Base-by-base conservation (phyloP, 2,329 filamentous ascomycete genomes). In the Mollisia scopiformis region DNA sequence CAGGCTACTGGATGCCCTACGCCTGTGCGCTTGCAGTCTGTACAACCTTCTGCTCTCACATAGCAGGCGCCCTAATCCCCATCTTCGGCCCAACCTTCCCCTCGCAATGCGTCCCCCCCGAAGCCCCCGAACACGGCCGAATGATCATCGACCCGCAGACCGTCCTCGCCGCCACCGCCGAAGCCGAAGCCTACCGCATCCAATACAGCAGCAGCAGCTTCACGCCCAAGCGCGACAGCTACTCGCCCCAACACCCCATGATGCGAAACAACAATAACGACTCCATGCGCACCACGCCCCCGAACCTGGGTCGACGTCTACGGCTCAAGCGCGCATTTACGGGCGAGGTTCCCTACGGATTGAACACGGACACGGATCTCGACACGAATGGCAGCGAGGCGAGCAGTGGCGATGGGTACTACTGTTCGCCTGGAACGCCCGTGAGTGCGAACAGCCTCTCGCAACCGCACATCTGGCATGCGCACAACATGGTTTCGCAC, bases 1-100 rank as follows among this genome's bases (percentile, higher is more conserved):
- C 62, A 96, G 93, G 95, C 33, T 99, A 98, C 76, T 99, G 95
- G 95, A 92, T 98, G 85, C 94, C 94, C 2, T 98, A 88, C 70
- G 79, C 86, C 39, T 96, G 93, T 67, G 95, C 95, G 50, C 90
- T 85, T 75, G 93, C 92, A 11, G 80, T 99, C 55, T 96, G 93
- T 70, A 85, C 91, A 3, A 97, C 91, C 0, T 98, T 98, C 74
- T 98, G 94, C 77, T 87, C 88, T 74, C 79, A 84, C 35, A 96
- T 99, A 63, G 88, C 94, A 14, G 88, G 88, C 60, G 93, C 91
- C 0, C 79, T 99, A 57, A 95, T 95, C 8, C 95, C 95, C 5
- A 82, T 99, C 62, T 99, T 99, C 74, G 95, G 95, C 0, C 84
- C 87, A 13, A 83, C 87, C 41, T 99, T 99, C 73, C 88, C 92